Evolutionary conservation across 495 filamentous ascomycete species (phyloP), one percentile per base, ranked within the genome.

Genomic region (Lophiotrema nucula): DNA sequence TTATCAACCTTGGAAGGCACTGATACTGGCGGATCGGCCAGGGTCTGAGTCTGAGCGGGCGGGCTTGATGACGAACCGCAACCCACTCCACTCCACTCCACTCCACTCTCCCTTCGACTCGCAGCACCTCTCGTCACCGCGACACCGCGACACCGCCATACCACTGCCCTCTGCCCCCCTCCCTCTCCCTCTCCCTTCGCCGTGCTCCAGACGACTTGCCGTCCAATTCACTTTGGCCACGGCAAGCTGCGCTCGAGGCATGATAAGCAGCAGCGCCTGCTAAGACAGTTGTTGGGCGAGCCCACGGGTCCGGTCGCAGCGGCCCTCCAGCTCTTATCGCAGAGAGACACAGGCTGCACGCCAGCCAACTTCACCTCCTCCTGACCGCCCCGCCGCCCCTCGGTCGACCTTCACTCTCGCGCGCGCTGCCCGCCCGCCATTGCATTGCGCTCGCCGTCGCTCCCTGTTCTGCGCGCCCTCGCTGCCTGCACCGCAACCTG

Each of bases 191-290:
- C 39, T 53, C 33, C 19, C 41, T 35, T 18, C 22, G 5, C 39
- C 23, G 18, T 39, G 16, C 45, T n/a, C n/a, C 23, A 22, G 42
- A 49, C 50, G 53, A 46, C 16, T 25, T 33, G 62, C 62, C 62
- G 62, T 60, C 62, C 62, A 65, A 65, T 65, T 65, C 47, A 47
- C 62, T 65, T 65, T 65, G 62, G 62, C 31, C 50, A 65, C 62
- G 62, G 62, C 62, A 60, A 37, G 48, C 24, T 25, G 39, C 13
- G 22, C 19, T 18, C 26, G 42, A 33, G 53, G 50, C 31, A 57
- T 57, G 59, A 45, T 44, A 15, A 25, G 28, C 33, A 23, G 13
- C 48, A 25, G 4, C 41, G 6, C 19, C 39, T 45, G 35, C 24
- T 46, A 53, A 60, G 56, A 37, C 47, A 25, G 47, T 16, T 10